phyloP scores from a whole-genome alignment of 1,284 basidiomycete genomes.

The Tausonia pullulans region DNA sequence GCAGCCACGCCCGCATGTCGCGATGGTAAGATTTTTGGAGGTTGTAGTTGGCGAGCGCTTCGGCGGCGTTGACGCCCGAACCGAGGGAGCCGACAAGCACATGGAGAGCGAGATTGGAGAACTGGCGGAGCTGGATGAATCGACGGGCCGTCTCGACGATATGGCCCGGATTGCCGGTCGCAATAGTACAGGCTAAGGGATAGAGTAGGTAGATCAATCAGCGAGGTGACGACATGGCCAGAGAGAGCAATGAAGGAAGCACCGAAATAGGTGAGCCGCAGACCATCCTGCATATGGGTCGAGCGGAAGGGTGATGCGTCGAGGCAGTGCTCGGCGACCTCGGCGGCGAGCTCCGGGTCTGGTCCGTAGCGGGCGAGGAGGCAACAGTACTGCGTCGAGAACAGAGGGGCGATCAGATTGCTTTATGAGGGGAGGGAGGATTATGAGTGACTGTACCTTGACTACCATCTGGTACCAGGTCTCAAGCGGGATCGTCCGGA shows the following conservation, averaged over 20 bases:
- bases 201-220: too few species aligned
- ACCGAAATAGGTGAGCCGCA: slow-evolving; percentile 63
- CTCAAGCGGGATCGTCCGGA: slow-evolving; percentile 71
- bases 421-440: too few species aligned
- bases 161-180: background rate
- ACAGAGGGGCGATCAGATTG: background rate
- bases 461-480: slow-evolving; percentile 78
- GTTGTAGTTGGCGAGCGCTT: slow-evolving; percentile 60
- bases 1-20: slow-evolving; percentile 57
- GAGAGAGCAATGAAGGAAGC: slow-evolving; percentile 24
- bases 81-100: slow-evolving; percentile 59
- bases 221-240: background rate
- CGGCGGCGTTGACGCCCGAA: slow-evolving; percentile 53
- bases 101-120: slow-evolving; percentile 42
- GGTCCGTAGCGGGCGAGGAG: slow-evolving; percentile 48
- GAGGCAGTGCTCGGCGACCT: slow-evolving; percentile 66
- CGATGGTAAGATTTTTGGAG: slow-evolving; percentile 70
- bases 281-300: slow-evolving; percentile 51
- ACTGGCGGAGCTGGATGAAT: slow-evolving; percentile 1
- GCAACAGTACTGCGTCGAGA: slow-evolving; percentile 62
- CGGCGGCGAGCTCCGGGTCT: slow-evolving; percentile 53
- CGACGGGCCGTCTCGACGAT: slow-evolving; percentile 3
- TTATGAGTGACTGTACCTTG: slow-evolving; percentile 45
- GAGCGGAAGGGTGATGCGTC: slow-evolving; percentile 65
- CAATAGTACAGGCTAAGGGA: background rate